These are phyloP conservation scores for Salisapilia sapeloensis DNA, from an alignment of 352 stramenopile genomes.

Conservation along the genomic window DNA sequence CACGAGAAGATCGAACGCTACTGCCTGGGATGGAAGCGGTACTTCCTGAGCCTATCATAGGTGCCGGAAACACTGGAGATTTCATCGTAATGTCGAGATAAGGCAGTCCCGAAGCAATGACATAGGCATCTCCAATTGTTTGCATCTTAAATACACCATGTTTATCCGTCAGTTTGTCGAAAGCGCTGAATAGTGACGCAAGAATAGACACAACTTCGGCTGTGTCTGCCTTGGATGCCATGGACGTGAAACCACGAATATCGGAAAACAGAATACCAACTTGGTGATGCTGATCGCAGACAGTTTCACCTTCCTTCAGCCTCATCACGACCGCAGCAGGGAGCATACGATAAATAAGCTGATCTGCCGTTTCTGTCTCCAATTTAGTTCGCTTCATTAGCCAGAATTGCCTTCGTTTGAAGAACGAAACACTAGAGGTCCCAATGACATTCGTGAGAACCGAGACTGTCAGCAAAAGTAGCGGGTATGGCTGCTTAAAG, in stretches of 20 bases:
- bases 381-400: conserved; percentile 69
- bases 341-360: conserved; percentile 78
- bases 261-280: conserved; percentile 84
- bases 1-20: too few relatives aligned
- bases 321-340: conserved; percentile 67
- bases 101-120: conserved; percentile 75
- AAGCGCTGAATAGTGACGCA: conserved; percentile 82
- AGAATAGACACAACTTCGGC: conserved; percentile 84
- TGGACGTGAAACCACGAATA: conserved; percentile 86
- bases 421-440: conserved; percentile 67
- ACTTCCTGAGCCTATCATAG: conserved; percentile 2
- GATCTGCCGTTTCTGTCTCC: conserved; percentile 72
- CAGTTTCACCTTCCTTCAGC: conserved; percentile 67
- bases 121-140: conserved; percentile 87
- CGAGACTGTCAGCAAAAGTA: conserved; percentile 66
- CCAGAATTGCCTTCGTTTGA: conserved; percentile 69
- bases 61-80: not conserved
- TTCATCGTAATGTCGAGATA: conserved; percentile 65
- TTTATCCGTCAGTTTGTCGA: conserved; percentile 85
- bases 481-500: conserved; percentile 69
- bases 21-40: too few relatives aligned
- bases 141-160: conserved; percentile 90
- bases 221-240: conserved; percentile 66
- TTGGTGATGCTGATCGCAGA: conserved; percentile 76
- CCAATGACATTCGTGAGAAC: conserved; percentile 68